Base-by-base conservation (phyloP, 2,329 filamentous ascomycete genomes). In the Iodosphaeria phyllophila region DNA sequence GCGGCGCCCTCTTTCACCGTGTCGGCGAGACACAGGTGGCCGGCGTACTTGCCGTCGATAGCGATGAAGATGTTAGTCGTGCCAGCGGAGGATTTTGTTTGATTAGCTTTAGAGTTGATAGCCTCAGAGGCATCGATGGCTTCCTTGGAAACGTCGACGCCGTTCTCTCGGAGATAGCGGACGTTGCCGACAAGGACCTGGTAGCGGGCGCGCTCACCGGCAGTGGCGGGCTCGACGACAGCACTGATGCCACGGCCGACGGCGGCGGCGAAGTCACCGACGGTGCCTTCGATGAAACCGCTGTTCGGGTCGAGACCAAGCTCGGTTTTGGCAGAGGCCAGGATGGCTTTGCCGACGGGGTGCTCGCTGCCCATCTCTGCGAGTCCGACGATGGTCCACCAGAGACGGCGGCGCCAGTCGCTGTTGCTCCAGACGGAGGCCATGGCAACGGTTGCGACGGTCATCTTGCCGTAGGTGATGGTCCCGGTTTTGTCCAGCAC, bases 401-500 rank as follows among this genome's bases (percentile, higher is more conserved):
- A 98, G 4, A 92, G 60, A 17, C 70, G 70, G 30, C 65, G 69
- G 28, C 69, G 68, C 58, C 65, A 68, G 16, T 75, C 66, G 28
- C 60, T 72, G 13, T 62, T 60, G 21, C 64, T 58, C 86, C 86
- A 95, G 3, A 59, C 48, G 6, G 67, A 52, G 16, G 66, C 65
- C 18, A 86, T 59, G 24, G 67, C 70, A 13, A 65, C 59, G 29
- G 73, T 69, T 6, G 82, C 76, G 11, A 95, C 84, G 32, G 68
- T 91, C 83, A 98, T 95, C 51, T 84, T 91, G 22, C 89, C 89
- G 37, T 89, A 68, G 0, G 89, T 98, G 31, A 98, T 62, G 4
- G 86, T 95, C 16, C 86, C 86, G 2, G 86, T 95, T 63, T 95
- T 95, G 56, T 95, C 86, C 13, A 95, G 67, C 10, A 95, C 77